Evolutionary conservation across 2,329 filamentous ascomycete species (phyloP).

Genomic region (Calycina herbarum): DNA sequence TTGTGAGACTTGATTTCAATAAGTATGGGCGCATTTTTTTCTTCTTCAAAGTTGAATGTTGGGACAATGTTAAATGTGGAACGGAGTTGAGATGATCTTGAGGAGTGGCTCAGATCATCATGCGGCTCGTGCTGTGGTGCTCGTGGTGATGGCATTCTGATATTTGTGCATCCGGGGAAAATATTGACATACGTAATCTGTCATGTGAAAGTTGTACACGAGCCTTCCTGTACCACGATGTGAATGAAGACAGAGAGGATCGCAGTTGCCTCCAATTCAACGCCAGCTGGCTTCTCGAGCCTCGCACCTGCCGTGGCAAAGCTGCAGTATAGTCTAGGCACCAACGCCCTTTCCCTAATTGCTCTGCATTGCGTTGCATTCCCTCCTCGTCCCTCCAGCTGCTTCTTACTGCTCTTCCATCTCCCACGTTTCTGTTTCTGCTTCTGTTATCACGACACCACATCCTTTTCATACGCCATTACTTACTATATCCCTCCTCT

Average conservation of each 20-base stretch:
- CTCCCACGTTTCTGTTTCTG: not conserved
- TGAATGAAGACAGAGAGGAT: not conserved
- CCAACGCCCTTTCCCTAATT: not conserved
- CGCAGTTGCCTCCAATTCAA: not conserved
- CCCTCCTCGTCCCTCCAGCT: not conserved
- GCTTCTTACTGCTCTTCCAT: not conserved
- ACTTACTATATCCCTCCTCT: not conserved
- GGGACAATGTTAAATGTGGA: not conserved
- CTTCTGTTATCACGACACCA: not conserved
- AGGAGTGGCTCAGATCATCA: not conserved
- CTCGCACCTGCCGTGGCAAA: conserved; percentile 7
- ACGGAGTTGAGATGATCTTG: not conserved
- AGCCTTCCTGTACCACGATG: not conserved
- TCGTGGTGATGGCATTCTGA: not conserved
- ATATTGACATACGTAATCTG: not conserved
- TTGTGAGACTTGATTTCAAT: too few species aligned
- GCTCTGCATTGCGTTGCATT: not conserved
- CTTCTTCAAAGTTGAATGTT: not conserved
- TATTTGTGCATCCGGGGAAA: not conserved
- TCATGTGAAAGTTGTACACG: conserved; percentile 5
- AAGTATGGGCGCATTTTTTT: not conserved
- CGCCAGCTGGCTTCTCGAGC: not conserved
- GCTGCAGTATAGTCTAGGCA: not conserved
- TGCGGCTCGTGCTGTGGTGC: not conserved
- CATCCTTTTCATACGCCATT: conserved; percentile 3